Conservation (phyloP, 305 asterid species). For the Petunia hybrid region DNA sequence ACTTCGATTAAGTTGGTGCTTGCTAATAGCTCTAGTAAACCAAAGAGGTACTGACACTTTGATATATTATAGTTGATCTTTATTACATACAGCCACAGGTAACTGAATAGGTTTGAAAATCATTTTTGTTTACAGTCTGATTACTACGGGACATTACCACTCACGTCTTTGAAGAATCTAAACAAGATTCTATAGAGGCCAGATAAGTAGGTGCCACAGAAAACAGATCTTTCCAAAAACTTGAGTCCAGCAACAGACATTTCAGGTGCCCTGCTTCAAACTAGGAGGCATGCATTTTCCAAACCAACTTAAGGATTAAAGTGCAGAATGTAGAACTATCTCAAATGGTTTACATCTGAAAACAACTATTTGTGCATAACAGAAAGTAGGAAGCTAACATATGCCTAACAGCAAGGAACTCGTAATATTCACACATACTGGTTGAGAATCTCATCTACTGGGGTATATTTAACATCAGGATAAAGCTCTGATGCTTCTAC, state of each 20-base stretch:
- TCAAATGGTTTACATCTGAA: background rate
- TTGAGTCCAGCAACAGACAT: background rate
- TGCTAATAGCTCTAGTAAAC: no score
- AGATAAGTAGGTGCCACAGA: background rate
- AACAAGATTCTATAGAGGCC: no score
- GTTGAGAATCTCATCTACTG: conserved; percentile 41
- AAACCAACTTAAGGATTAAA: background rate
- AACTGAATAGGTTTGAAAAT: no score
- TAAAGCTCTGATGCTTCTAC: conserved; percentile 48
- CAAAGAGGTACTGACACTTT: no score
- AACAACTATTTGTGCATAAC: background rate
- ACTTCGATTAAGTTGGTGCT: no score
- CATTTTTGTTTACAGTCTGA: no score
- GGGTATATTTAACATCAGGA: conserved; percentile 43
- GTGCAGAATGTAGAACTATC: background rate
- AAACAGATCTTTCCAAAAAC: background rate
- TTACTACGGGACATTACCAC: no score
- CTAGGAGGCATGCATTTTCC: background rate
- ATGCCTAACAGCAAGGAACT: conserved; percentile 11
- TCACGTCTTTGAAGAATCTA: no score
- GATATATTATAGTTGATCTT: no score
- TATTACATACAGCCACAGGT: no score
- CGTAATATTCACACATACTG: conserved; percentile 27
- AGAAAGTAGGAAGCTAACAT: background rate
- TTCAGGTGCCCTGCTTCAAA: background rate